Percentiles rank a stretch among this genome's conserved stretches.
Evolutionary conservation across 1,284 basidiomycete genomes (phyloP).

Genomic region (Pseudozyma sp.): DNA sequence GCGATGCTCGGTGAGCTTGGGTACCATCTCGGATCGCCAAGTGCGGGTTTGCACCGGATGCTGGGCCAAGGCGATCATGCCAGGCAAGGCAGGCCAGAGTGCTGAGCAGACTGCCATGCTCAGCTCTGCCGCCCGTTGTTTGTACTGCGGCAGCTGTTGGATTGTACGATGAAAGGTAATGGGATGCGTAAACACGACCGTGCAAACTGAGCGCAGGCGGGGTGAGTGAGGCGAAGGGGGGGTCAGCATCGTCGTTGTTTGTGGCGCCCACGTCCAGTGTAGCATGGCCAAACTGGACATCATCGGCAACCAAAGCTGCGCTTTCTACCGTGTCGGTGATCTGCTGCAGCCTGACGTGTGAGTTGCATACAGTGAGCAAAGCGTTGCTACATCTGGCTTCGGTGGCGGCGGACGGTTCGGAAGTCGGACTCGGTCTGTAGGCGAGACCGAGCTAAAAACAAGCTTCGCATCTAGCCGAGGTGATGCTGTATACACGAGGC

Average conservation of each 20-base stretch:
- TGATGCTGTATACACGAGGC: neutral
- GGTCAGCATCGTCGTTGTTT: too few species aligned
- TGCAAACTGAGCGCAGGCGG: too few species aligned
- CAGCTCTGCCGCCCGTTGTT: conserved; percentile 12
- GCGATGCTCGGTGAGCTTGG: conserved; percentile 44
- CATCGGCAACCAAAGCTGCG: too few species aligned
- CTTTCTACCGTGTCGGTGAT: too few species aligned
- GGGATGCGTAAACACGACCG: too few species aligned
- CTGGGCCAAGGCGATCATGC: conserved; percentile 39
- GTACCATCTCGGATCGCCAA: conserved; percentile 30
- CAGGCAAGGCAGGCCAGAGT: conserved; percentile 14
- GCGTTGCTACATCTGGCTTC: neutral
- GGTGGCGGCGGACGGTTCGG: conserved; percentile 1
- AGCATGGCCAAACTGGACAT: too few species aligned
- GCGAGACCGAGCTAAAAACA: conserved; percentile 14
- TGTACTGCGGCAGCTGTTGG: conserved; percentile 40
- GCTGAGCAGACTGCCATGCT: conserved; percentile 13
- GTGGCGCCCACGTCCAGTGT: too few species aligned
- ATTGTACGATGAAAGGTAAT: conserved; percentile 19
- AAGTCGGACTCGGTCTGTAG: conserved; percentile 8
- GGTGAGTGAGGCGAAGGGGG: too few species aligned
- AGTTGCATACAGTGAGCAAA: too few species aligned
- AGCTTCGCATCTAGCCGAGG: conserved; percentile 3
- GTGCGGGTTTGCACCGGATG: conserved; percentile 37
- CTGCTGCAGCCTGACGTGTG: neutral